Conservation (phyloP, 2,329 filamentous ascomycete genomes). For the Pseudogymnoascus sp. region DNA sequence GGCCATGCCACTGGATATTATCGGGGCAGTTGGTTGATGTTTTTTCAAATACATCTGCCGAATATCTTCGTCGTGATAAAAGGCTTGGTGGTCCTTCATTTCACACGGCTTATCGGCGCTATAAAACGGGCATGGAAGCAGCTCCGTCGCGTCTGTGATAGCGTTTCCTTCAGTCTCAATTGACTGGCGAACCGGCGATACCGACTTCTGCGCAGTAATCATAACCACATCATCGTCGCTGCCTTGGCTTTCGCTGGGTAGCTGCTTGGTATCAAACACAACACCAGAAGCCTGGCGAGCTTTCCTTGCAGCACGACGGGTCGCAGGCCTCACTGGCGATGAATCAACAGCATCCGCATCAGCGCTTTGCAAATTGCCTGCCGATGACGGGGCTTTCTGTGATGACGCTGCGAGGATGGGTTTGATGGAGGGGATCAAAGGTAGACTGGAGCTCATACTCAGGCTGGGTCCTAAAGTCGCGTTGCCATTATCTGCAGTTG, state of each 20-base stretch:
- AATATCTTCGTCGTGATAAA: slow-evolving; percentile 7
- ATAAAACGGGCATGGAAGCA: slow-evolving; percentile 4
- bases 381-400: not conserved
- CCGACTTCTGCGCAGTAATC: not conserved
- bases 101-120: slow-evolving; percentile 4
- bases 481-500: not conserved
- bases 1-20: not conserved
- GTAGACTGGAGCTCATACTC: not conserved
- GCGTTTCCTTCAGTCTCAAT: not conserved
- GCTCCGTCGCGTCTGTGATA: not conserved
- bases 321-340: not conserved
- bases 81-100: slow-evolving; percentile 1
- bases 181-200: slow-evolving; percentile 1
- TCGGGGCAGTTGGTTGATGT: not conserved
- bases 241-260: not conserved
- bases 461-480: not conserved
- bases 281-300: not conserved
- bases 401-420: not conserved
- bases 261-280: not conserved
- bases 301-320: not conserved
- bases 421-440: not conserved
- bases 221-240: not conserved
- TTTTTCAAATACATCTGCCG: not conserved
- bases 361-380: not conserved
- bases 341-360: not conserved